Evolutionary conservation across 495 filamentous ascomycete genomes (phyloP).

Genomic region (Glarea lozoyensis): DNA sequence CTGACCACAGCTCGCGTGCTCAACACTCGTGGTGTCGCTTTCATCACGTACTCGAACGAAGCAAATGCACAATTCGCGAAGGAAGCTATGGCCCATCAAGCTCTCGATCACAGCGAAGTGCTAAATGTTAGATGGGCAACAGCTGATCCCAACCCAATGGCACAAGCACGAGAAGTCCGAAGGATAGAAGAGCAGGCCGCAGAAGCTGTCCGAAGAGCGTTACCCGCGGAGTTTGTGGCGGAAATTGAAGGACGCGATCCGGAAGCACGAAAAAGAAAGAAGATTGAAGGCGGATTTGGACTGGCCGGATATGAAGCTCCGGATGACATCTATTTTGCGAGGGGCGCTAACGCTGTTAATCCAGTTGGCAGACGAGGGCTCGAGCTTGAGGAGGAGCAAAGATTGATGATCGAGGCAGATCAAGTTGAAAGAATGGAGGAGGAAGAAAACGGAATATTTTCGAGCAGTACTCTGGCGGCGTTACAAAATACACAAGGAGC

Average conservation of each 20-base stretch:
- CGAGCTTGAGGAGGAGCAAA: conserved; percentile 38
- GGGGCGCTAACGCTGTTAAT: conserved; percentile 50
- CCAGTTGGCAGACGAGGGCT: conserved; percentile 42
- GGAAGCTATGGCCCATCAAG: conserved; percentile 84
- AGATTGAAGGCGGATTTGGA: conserved; percentile 84
- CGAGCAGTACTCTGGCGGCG: conserved; percentile 67
- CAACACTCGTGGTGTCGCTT: conserved; percentile 82
- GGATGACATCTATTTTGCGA: conserved; percentile 88
- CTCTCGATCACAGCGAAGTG: conserved; percentile 78
- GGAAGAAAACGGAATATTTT: conserved; percentile 61
- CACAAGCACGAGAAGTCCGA: conserved; percentile 84
- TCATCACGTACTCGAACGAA: conserved; percentile 82
- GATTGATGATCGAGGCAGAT: conserved; percentile 41
- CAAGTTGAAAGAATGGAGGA: conserved; percentile 33
- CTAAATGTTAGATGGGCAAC: conserved; percentile 97
- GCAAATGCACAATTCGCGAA: conserved; percentile 85
- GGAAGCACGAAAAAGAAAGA: conserved; percentile 76
- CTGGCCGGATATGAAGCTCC: conserved; percentile 88
- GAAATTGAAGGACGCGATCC: conserved; percentile 90
- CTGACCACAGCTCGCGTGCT: conserved; percentile 56
- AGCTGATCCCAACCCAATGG: conserved; percentile 89
- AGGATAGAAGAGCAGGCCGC: conserved; percentile 96
- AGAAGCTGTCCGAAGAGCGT: conserved; percentile 79
- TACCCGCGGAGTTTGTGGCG: conserved; percentile 87
- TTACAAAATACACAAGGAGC: conserved; percentile 46